Conservation (phyloP, 441 rosid species). For the Lepidium campestre region DNA sequence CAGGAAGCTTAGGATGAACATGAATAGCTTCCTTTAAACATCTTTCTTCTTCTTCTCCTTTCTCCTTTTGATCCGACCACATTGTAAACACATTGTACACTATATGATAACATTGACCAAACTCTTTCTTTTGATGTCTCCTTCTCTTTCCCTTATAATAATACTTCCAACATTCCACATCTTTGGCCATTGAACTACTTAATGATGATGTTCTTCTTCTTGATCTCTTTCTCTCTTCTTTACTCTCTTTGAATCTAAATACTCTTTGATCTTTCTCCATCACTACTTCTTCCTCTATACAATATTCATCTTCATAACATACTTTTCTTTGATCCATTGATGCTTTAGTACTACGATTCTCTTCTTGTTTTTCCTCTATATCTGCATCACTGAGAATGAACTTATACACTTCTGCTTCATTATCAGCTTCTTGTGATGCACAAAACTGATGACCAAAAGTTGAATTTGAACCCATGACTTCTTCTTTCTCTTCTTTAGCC, state of each 20-base stretch:
- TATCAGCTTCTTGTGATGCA: neutral
- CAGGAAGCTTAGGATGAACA: slow-evolving; percentile 84
- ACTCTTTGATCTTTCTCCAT: slow-evolving; percentile 31
- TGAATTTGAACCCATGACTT: neutral
- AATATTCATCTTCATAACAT: neutral
- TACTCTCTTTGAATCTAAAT: slow-evolving; percentile 49
- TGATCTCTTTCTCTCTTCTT: slow-evolving; percentile 18
- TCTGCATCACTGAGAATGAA: neutral
- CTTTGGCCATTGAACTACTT: slow-evolving; percentile 33
- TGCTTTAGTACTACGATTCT: neutral
- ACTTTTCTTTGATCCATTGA: neutral
- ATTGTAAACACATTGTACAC: slow-evolving; percentile 33
- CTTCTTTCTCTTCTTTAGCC: neutral
- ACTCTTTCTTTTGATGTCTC: slow-evolving; percentile 24
- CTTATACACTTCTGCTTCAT: slow-evolving; percentile 13
- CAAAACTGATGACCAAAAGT: neutral
- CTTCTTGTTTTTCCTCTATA: slow-evolving; percentile 17
- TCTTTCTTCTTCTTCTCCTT: neutral
- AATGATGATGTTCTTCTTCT: slow-evolving; percentile 32
- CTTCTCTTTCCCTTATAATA: slow-evolving; percentile 32
- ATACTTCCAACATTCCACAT: slow-evolving; percentile 35
- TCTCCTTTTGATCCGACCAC: slow-evolving; percentile 33
- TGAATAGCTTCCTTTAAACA: slow-evolving; percentile 41
- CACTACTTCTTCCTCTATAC: neutral
- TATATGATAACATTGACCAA: slow-evolving; percentile 6